Percentiles rank a stretch among this genome's conserved stretches.
Evolutionary conservation across 2,329 filamentous ascomycete genomes (phyloP).

Genomic region (Aspergillus sp.): DNA sequence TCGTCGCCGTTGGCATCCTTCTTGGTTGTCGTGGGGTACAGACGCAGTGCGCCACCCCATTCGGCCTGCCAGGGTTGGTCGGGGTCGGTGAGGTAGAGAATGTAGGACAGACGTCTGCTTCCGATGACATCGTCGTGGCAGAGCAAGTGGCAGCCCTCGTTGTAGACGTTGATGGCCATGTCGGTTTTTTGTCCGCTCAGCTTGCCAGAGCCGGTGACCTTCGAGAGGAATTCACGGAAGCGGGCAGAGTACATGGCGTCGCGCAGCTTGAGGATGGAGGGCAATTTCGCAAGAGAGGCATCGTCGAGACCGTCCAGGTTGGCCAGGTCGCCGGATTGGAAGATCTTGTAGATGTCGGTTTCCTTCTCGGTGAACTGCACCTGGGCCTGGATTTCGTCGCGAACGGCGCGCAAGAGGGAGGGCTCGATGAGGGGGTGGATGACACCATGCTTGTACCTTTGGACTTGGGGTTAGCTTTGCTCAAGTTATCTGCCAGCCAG

Average conservation of each 20-base stretch:
- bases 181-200: slow-evolving; percentile 93
- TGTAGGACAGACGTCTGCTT: slow-evolving; percentile 93
- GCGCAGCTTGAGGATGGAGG: slow-evolving; percentile 86
- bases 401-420: slow-evolving; percentile 78
- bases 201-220: slow-evolving; percentile 81
- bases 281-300: slow-evolving; percentile 78
- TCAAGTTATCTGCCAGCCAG: not conserved
- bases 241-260: slow-evolving; percentile 89
- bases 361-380: slow-evolving; percentile 97
- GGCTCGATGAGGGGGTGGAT: slow-evolving; percentile 81
- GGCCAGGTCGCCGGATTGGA: slow-evolving; percentile 95
- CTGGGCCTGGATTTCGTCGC: slow-evolving; percentile 83
- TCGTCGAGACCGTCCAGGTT: slow-evolving; percentile 94
- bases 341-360: slow-evolving; percentile 99
- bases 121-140: slow-evolving; percentile 99
- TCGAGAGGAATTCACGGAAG: slow-evolving; percentile 86
- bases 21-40: slow-evolving; percentile 73
- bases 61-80: slow-evolving; percentile 85
- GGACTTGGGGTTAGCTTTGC: slow-evolving; percentile 7
- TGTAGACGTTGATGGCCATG: slow-evolving; percentile 99
- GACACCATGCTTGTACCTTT: slow-evolving; percentile 85
- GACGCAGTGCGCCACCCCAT: slow-evolving; percentile 88
- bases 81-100: slow-evolving; percentile 91
- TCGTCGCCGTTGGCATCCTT: slow-evolving; percentile 70
- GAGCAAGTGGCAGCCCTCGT: slow-evolving; percentile 88